Evolutionary conservation across 1,139 yeast genomes (phyloP).

Genomic region (Pichia sp.): DNA sequence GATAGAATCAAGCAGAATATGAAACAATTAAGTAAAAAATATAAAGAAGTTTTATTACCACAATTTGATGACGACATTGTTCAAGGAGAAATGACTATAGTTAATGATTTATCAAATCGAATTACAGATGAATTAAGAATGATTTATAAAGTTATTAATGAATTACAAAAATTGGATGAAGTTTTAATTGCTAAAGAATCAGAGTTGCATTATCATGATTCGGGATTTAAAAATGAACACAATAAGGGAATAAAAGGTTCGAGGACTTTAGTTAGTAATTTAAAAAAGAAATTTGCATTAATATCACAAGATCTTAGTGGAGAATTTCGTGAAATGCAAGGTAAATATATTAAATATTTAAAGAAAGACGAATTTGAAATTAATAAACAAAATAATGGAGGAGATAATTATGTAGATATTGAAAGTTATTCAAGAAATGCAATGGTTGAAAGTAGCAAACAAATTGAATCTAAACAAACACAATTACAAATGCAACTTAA

Average conservation of each 20-base stretch:
- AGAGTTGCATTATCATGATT: not conserved
- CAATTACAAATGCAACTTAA: slow-evolving; percentile 41
- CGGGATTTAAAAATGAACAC: slow-evolving; percentile 29
- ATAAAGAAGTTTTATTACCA: slow-evolving; percentile 78
- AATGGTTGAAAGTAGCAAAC: slow-evolving; percentile 24
- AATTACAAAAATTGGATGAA: slow-evolving; percentile 22
- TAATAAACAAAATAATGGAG: slow-evolving; percentile 5
- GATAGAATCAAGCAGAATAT: slow-evolving; percentile 31
- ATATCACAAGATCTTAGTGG: slow-evolving; percentile 76
- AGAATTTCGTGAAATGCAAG: slow-evolving; percentile 78
- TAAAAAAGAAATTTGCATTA: slow-evolving; percentile 78
- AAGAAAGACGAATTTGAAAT: slow-evolving; percentile 50
- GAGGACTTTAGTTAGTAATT: slow-evolving; percentile 60
- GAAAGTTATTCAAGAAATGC: slow-evolving; percentile 23
- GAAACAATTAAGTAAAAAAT: slow-evolving; percentile 56
- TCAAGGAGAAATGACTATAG: slow-evolving; percentile 26
- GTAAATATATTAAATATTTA: slow-evolving; percentile 73
- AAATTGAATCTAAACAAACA: slow-evolving; percentile 42
- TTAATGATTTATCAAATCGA: slow-evolving; percentile 68
- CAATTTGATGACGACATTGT: slow-evolving; percentile 63
- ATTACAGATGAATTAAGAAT: slow-evolving; percentile 70
- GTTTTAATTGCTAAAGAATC: slow-evolving; percentile 27
- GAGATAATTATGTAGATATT: slow-evolving; percentile 9
- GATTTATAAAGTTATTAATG: slow-evolving; percentile 69
- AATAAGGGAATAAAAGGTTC: slow-evolving; percentile 7